A percentile compares a stretch with the other conserved stretches of the same genome.
Evolutionary conservation across 2,329 filamentous ascomycete species (phyloP).

Genomic region (Botrytis tulipae): DNA sequence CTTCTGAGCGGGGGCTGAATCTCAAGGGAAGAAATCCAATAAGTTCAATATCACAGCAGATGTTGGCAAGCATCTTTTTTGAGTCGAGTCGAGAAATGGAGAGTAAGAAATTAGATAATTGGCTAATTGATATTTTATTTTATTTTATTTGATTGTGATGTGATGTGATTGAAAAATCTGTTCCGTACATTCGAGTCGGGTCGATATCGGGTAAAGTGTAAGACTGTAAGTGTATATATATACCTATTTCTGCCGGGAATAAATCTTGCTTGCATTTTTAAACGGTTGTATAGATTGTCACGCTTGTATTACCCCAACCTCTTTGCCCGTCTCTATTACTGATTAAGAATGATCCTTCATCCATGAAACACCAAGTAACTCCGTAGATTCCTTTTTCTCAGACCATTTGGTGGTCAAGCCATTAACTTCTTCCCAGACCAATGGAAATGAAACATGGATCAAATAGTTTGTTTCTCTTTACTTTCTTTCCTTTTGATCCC

Average conservation of each 20-base stretch:
- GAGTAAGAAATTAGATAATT: background rate
- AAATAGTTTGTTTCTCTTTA: background rate
- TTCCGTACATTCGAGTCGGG: background rate
- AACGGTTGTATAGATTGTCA: background rate
- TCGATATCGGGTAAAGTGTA: background rate
- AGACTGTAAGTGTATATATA: background rate
- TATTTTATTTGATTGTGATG: background rate
- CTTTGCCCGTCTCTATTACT: background rate
- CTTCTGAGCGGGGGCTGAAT: background rate
- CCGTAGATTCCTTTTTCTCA: background rate
- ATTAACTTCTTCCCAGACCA: no score
- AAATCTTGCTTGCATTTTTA: background rate
- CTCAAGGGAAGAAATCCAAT: background rate
- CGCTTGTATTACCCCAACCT: background rate
- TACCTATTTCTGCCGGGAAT: background rate
- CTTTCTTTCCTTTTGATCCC: background rate
- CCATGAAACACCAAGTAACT: background rate
- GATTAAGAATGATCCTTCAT: background rate
- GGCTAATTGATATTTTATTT: background rate
- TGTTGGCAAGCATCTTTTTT: background rate
- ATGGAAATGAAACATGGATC: background rate
- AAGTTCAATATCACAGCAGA: background rate
- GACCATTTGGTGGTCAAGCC: background rate
- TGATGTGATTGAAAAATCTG: slow-evolving; percentile 3
- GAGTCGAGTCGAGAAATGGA: background rate